Conservation (phyloP, 1,284 basidiomycete species). For the Porodaedalea pini region DNA sequence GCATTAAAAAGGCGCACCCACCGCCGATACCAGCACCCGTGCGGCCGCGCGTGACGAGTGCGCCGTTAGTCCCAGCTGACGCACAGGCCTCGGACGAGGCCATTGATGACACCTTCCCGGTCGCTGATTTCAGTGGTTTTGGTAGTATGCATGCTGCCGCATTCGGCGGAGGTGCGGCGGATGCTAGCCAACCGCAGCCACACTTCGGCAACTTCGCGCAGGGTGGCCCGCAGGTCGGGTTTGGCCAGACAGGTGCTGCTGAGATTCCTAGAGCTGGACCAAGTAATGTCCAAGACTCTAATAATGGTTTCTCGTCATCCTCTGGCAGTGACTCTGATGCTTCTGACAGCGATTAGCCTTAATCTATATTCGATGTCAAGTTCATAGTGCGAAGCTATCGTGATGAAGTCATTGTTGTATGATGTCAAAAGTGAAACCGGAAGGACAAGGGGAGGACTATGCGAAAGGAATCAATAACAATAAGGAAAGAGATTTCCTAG, state of each 20-base stretch:
- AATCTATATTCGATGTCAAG: no score
- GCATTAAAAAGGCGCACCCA: slow-evolving; percentile 61
- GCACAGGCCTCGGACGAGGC: neutral
- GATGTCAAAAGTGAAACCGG: neutral
- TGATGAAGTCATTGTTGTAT: no score
- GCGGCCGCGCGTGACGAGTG: slow-evolving; percentile 50
- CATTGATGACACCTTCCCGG: slow-evolving; percentile 1
- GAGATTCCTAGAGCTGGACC: neutral
- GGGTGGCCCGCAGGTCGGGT: neutral
- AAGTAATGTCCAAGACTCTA: neutral
- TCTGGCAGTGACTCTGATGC: no score
- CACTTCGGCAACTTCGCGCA: neutral
- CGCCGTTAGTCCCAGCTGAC: slow-evolving; percentile 40
- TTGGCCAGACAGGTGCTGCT: neutral
- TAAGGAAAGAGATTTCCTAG: neutral
- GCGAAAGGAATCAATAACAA: neutral
- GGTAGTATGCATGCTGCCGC: neutral
- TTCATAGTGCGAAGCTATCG: no score
- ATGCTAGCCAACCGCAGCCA: neutral
- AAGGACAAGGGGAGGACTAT: neutral
- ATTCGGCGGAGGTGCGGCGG: neutral
- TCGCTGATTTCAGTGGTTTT: slow-evolving; percentile 1
- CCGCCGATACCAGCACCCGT: slow-evolving; percentile 36
- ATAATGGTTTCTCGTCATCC: no score
- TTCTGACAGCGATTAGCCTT: no score